Conservation (phyloP, 176 grass and related monocot species). For the Lolium perenne region DNA sequence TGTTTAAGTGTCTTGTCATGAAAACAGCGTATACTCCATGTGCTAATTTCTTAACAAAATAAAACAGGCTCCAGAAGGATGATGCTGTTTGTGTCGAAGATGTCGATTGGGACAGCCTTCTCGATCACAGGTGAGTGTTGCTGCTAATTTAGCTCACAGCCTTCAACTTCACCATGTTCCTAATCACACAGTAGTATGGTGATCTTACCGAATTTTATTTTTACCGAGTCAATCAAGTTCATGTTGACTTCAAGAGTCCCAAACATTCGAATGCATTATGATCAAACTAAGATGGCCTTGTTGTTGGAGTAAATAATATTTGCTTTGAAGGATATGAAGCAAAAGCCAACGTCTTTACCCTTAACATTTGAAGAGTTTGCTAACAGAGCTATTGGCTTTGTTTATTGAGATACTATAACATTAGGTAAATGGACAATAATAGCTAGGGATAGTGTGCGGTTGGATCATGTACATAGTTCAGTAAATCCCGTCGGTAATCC, state of each 20-base stretch:
- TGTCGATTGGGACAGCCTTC: slow-evolving; percentile 84
- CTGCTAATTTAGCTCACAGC: slow-evolving; percentile 27
- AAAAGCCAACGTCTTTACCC: too few species aligned
- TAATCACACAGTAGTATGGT: neutral
- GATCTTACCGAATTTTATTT: too few species aligned
- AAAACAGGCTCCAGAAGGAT: slow-evolving; percentile 55
- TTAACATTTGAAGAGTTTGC: too few species aligned
- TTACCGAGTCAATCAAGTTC: too few species aligned
- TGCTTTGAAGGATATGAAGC: neutral
- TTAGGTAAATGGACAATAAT: neutral
- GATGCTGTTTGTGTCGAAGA: slow-evolving; percentile 83
- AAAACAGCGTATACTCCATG: neutral
- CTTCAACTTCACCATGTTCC: neutral
- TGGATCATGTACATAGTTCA: too few species aligned
- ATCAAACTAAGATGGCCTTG: neutral
- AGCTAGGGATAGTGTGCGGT: neutral
- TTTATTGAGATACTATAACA: neutral
- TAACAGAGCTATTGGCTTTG: neutral
- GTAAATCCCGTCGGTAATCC: too few species aligned
- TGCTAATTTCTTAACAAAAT: slow-evolving; percentile 32
- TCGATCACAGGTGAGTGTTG: slow-evolving; percentile 64
- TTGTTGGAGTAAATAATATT: neutral
- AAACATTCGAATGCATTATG: neutral
- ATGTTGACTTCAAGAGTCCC: neutral
- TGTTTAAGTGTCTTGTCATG: slow-evolving; percentile 14